Base-by-base conservation (phyloP, 2,329 filamentous ascomycete genomes). In the Pseudocercospora vitis region DNA sequence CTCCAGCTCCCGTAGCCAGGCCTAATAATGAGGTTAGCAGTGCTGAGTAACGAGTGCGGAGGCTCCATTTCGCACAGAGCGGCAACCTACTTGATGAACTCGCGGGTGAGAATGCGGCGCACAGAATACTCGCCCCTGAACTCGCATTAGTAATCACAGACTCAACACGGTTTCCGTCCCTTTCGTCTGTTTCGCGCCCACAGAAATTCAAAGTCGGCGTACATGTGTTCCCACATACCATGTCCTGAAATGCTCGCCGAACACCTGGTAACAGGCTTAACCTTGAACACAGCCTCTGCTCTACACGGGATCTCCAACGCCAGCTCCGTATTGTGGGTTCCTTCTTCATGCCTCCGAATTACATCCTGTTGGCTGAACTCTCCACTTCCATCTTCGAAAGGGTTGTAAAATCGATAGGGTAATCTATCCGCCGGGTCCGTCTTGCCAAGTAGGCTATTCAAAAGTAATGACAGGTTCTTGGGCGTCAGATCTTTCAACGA, bases 201-300 rank as follows among this genome's bases (percentile, higher is more conserved):
- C n/a, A n/a, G n/a, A n/a, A n/a, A n/a, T n/a, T n/a, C n/a, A n/a
- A n/a, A n/a, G n/a, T n/a, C n/a, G n/a, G n/a, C n/a, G n/a, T n/a
- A n/a, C n/a, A n/a, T n/a, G n/a, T n/a, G n/a, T n/a, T n/a, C n/a
- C n/a, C n/a, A n/a, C n/a, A n/a, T n/a, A 32, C 91, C 91, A 72
- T 99, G 94, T 9, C 94, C 94, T 3, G 87, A 85, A 61, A 97
- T 95, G 50, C 85, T 85, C 56, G 91, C 88, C 5, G 91, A 88
- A 75, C 94, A 92, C 71, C 94, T 82, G 45, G 91, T 92, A 35
- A 96, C 91, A 8, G 90, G 88, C 65, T 94, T 91, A 19, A 97
- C 94, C 65, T 87, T 86, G 77, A 96, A 97, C 0, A 97, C 88
- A 18, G 92, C 90, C 71, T 99, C 92, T 0, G 94, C 92, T 31